Evolutionary conservation across 2,329 filamentous ascomycete genomes (phyloP).

Genomic region (Samsoniella hepiali): DNA sequence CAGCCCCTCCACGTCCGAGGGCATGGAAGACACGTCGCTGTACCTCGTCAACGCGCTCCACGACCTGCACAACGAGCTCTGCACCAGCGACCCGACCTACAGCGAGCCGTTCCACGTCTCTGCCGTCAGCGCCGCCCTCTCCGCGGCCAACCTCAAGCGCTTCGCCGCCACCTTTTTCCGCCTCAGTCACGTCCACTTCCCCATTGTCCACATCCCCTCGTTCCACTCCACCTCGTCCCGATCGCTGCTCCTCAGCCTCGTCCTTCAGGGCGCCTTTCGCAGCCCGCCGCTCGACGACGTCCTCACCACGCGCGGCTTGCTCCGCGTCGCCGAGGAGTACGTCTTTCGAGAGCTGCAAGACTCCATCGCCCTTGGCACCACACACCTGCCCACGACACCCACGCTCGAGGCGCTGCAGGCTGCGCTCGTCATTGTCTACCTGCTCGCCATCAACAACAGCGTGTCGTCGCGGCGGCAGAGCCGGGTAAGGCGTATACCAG

Average conservation of each 20-base stretch:
- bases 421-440: constrained; percentile 24
- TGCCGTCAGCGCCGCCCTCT: constrained; percentile 23
- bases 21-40: constrained; percentile 4
- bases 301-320: constrained; percentile 18
- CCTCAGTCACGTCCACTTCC: constrained; percentile 28
- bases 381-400: constrained; percentile 10
- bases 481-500: constrained; percentile 21
- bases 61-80: constrained; percentile 20
- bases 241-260: constrained; percentile 22
- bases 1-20: not conserved
- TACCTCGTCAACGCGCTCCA: constrained; percentile 19
- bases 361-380: constrained; percentile 7
- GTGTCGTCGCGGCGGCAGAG: constrained; percentile 20
- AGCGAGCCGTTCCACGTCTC: constrained; percentile 17
- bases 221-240: constrained; percentile 22
- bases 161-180: constrained; percentile 28
- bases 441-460: constrained; percentile 24
- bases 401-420: constrained; percentile 26
- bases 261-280: constrained; percentile 22
- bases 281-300: constrained; percentile 22
- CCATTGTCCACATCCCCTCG: constrained; percentile 27
- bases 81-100: constrained; percentile 20
- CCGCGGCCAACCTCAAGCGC: constrained; percentile 21
- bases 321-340: constrained; percentile 23
- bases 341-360: constrained; percentile 21